Evolutionary conservation across 139 green algal genomes (phyloP), one percentile per base, ranked within the genome.

Genomic region (Desmodesmus armatus): DNA sequence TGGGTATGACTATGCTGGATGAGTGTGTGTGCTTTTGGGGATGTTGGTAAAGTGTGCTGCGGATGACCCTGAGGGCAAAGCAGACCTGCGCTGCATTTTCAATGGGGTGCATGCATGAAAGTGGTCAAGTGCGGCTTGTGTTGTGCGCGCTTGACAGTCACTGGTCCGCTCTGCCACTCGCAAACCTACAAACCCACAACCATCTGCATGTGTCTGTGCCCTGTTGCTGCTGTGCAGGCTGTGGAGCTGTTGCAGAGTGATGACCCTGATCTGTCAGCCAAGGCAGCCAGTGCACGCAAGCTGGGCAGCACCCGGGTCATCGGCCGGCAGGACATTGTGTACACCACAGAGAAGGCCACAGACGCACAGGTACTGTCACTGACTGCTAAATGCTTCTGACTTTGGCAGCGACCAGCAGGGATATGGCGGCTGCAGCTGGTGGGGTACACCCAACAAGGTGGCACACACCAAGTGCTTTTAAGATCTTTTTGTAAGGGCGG

Each of bases 301-400:
- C 62, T 88, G 53, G 83, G 72, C 41, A 43, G n/a, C 21, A 44
- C 65, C 3, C 58, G 82, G n/a, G 66, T 87, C 66, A 84, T 88
- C 29, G 39, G 40, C 2, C 63, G 83, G 11, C 49, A 81, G 43
- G 87, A 90, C 3, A 51, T 90, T 0, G 27, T 90, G 2, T 90
- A 88, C 69, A 82, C 85, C 39, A 90, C 82, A 58, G 87, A 81
- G n/a, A 75, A 73, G 39, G 82, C 47, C 29, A 60, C 62, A 27
- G 70, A 31, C 33, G 67, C 58, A 70, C 87, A 90, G 82, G 63
- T 72, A 40, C n/a, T n/a, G n/a, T n/a, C n/a, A n/a, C n/a, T n/a
- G n/a, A n/a, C n/a, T n/a, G n/a, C 7, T 66, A 40, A 44, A 67
- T 23, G 82, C 2, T 11, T 31, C 41, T 55, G 70, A 82, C n/a